phyloP scores from a whole-genome alignment of 306 rosid species.

The Fragaria nilgerrensis region DNA sequence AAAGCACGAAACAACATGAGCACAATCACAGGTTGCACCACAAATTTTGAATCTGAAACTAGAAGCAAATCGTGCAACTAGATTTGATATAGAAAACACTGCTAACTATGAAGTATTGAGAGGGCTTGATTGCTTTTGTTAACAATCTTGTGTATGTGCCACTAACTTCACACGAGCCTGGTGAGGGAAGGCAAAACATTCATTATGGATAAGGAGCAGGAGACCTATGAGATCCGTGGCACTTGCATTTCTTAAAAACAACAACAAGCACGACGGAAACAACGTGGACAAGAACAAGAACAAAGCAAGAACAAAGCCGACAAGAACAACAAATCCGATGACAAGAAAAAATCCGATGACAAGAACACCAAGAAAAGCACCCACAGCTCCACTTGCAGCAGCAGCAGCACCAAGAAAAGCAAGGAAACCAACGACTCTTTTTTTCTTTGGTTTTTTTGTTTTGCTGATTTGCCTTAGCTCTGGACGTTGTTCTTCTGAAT shows the following conservation, averaged over 20 bases:
- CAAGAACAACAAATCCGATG: conserved; percentile 26
- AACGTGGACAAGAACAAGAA: conserved; percentile 23
- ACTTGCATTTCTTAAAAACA: conserved; percentile 6
- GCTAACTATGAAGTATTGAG: not conserved
- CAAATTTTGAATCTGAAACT: not conserved
- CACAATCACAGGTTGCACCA: not conserved
- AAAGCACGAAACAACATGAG: not conserved
- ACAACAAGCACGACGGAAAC: not conserved
- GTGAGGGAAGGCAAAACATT: not conserved
- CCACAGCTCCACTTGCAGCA: conserved; percentile 18
- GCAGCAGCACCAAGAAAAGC: conserved; percentile 35
- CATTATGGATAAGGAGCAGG: not conserved
- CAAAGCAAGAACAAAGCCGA: conserved; percentile 15
- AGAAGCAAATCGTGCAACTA: not conserved
- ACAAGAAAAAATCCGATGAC: conserved; percentile 23
- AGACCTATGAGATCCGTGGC: not conserved
- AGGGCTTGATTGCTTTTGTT: not conserved
- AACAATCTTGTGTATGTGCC: not conserved
- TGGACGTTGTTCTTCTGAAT: conserved; percentile 15
- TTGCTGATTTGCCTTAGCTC: conserved; percentile 13
- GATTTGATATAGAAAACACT: not conserved
- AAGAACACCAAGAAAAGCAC: conserved; percentile 28
- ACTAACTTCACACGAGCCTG: not conserved
- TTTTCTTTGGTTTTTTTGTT: conserved; percentile 17
- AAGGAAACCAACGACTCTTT: conserved; percentile 26